phyloP scores from a whole-genome alignment of 1,284 basidiomycete species.

The Phylloboletellus chloephorus region DNA sequence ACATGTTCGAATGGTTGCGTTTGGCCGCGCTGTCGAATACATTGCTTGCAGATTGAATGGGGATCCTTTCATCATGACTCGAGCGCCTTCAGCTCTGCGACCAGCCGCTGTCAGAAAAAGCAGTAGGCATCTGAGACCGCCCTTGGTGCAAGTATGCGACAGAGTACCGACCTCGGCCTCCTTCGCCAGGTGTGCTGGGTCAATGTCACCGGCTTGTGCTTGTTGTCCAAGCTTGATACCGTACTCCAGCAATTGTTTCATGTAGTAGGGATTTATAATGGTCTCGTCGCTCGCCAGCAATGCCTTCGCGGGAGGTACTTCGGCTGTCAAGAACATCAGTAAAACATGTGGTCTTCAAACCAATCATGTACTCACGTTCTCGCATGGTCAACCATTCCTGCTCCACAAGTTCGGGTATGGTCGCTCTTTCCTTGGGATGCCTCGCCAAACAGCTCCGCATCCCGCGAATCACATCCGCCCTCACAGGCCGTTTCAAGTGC shows the following conservation, averaged over 20 bases:
- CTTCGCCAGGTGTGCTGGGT: conserved; percentile 36
- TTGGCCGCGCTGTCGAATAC: conserved; percentile 26
- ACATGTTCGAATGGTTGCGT: conserved; percentile 22
- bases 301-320: conserved; percentile 29
- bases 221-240: conserved; percentile 52
- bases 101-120: conserved; percentile 29
- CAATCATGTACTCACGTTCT: conserved; percentile 37
- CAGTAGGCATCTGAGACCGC: background rate
- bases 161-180: conserved; percentile 46
- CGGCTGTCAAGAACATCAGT: conserved; percentile 19
- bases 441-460: conserved; percentile 74
- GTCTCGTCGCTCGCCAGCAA: conserved; percentile 52
- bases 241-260: conserved; percentile 64
- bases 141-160: background rate
- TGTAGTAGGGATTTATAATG: conserved; percentile 69
- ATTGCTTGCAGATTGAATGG: conserved; percentile 22
- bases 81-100: conserved; percentile 35
- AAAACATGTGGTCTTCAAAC: conserved; percentile 13
- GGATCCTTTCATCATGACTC: conserved; percentile 25
- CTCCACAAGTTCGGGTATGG: conserved; percentile 72
- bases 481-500: conserved; percentile 60
- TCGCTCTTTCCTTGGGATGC: conserved; percentile 70
- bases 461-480: conserved; percentile 62
- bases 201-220: conserved; percentile 33
- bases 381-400: conserved; percentile 63